Evolutionary conservation across 331 rosid species (phyloP).

Genomic region (Acacia pycnantha): DNA sequence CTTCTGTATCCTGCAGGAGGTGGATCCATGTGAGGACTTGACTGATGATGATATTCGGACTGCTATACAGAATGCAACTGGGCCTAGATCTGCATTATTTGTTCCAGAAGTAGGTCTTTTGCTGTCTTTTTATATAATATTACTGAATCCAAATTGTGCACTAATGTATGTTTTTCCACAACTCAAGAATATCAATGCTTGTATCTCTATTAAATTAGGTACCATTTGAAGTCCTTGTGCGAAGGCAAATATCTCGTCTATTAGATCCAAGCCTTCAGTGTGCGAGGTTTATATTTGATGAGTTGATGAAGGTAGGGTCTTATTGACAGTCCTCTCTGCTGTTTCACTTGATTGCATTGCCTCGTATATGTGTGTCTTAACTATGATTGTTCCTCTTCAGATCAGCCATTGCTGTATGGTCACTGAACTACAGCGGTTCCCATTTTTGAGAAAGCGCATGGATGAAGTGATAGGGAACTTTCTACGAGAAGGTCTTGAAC

Average conservation of each 20-base stretch:
- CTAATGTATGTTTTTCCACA: not conserved
- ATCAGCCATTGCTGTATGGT: constrained; percentile 87
- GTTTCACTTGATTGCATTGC: not conserved
- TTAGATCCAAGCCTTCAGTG: constrained; percentile 99
- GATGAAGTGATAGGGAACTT: constrained; percentile 93
- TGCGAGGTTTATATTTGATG: constrained; percentile 95
- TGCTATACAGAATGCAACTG: constrained; percentile 98
- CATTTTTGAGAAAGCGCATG: constrained; percentile 88
- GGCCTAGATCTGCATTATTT: constrained; percentile 91
- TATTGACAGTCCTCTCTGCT: constrained; percentile 14
- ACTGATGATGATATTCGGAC: constrained; percentile 98
- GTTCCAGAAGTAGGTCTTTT: constrained; percentile 84
- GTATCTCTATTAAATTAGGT: constrained; percentile 51
- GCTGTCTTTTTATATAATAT: not conserved
- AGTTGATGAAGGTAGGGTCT: constrained; percentile 68
- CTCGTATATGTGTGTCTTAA: constrained; percentile 13
- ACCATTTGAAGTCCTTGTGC: constrained; percentile 92
- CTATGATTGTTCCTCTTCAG: constrained; percentile 47
- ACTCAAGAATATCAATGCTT: constrained; percentile 8
- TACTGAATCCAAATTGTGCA: not conserved
- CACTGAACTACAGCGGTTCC: constrained; percentile 93
- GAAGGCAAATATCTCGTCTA: constrained; percentile 91
- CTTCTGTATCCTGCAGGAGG: constrained; percentile 67
- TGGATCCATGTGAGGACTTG: constrained; percentile 97
- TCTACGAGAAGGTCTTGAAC: constrained; percentile 91